A percentile compares a stretch with the other conserved stretches of the same genome.
Evolutionary conservation across 371 early-diverging fungal species (phyloP).

Genomic region (Mortierella polycephala): DNA sequence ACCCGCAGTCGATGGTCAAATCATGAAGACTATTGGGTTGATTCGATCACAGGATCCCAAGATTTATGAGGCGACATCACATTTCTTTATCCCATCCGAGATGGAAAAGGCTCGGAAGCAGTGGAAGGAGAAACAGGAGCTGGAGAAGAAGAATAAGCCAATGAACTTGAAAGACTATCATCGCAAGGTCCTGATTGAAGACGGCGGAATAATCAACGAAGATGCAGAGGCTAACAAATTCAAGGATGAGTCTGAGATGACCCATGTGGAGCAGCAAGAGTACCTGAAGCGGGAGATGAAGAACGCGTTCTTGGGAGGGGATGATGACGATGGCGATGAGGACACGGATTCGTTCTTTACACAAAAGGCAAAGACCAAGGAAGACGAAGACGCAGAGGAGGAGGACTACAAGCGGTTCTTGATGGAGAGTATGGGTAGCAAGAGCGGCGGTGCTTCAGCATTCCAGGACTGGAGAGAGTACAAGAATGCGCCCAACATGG

Average conservation of each 20-base stretch:
- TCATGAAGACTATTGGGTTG: constrained; percentile 88
- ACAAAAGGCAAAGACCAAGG: constrained; percentile 74
- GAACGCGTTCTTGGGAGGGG: constrained; percentile 57
- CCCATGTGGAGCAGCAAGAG: constrained; percentile 88
- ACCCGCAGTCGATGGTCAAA: constrained; percentile 90
- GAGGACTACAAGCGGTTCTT: constrained; percentile 87
- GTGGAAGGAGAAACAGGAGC: constrained; percentile 73
- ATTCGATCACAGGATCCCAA: constrained; percentile 81
- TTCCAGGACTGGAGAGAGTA: constrained; percentile 72
- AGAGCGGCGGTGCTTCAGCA: constrained; percentile 61
- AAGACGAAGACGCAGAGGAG: constrained; percentile 83
- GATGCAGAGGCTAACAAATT: constrained; percentile 53
- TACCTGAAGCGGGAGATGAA: constrained; percentile 81
- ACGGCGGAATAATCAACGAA: constrained; percentile 75
- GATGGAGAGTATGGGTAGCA: constrained; percentile 77
- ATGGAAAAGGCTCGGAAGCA: constrained; percentile 66
- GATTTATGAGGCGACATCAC: constrained; percentile 81
- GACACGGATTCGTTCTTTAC: constrained; percentile 73
- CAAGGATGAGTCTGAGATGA: constrained; percentile 55
- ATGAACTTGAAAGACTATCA: constrained; percentile 84
- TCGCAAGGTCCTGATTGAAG: constrained; percentile 75
- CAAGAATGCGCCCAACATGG: constrained; percentile 63
- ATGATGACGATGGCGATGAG: constrained; percentile 71
- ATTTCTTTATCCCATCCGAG: constrained; percentile 78
- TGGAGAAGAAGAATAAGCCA: constrained; percentile 62